Percentiles rank a stretch among this genome's conserved stretches.
phyloP scores from a whole-genome alignment of 140 eudicot genomes.

The Erigeron philadelphicus region DNA sequence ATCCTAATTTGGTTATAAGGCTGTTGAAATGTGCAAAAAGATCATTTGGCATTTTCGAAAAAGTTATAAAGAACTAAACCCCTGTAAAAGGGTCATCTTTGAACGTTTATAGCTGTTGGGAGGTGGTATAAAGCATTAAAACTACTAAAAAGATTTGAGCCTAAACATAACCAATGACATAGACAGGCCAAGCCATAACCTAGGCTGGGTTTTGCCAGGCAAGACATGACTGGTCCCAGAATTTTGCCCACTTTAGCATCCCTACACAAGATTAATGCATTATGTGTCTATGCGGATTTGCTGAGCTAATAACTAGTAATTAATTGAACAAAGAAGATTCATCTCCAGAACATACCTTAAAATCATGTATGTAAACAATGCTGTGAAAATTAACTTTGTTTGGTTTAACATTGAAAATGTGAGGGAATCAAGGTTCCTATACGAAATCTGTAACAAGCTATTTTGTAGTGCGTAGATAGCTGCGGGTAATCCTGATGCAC shows the following conservation, averaged over 20 bases:
- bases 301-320: neutral
- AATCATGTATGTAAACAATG: slow-evolving; percentile 71
- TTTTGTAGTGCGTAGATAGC: slow-evolving; percentile 93
- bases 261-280: neutral
- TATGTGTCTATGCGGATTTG: neutral
- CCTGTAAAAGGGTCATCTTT: neutral
- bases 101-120: neutral
- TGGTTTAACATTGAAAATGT: slow-evolving; percentile 94
- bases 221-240: neutral
- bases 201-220: neutral
- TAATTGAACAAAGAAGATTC: neutral
- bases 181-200: neutral
- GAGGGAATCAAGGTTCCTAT: slow-evolving; percentile 88
- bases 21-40: neutral
- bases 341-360: slow-evolving; percentile 49
- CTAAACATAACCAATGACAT: too few species aligned
- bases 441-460: slow-evolving; percentile 90
- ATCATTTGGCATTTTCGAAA: neutral
- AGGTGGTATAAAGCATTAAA: neutral
- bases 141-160: neutral
- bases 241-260: neutral
- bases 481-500: slow-evolving; percentile 93
- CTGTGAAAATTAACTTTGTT: slow-evolving; percentile 91
- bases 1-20: neutral
- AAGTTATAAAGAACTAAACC: neutral